A percentile compares a stretch with the other conserved stretches of the same genome.
These are phyloP conservation scores for Pythium chondricola DNA, from an alignment of 352 stramenopile species.

Conservation along the genomic window DNA sequence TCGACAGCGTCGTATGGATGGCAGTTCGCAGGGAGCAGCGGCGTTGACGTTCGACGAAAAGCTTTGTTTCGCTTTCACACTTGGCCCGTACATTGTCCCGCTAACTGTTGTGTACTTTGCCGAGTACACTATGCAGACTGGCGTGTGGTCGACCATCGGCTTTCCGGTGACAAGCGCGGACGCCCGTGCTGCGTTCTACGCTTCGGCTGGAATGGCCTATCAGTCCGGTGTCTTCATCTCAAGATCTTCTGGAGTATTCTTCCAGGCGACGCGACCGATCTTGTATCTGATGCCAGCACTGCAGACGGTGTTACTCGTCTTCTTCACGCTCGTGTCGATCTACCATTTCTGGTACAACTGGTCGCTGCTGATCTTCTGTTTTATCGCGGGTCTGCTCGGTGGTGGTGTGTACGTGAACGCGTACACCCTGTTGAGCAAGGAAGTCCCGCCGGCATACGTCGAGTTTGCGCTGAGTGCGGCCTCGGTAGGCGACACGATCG, in stretches of 20 bases:
- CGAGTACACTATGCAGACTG: conserved; percentile 92
- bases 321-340: conserved; percentile 83
- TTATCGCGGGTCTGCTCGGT: conserved; percentile 85
- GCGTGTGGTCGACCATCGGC: conserved; percentile 91
- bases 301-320: conserved; percentile 78
- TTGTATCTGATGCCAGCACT: conserved; percentile 88
- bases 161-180: conserved; percentile 79
- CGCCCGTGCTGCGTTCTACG: conserved; percentile 85
- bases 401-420: conserved; percentile 90
- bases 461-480: conserved; percentile 87
- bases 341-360: conserved; percentile 87
- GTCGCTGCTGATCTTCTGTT: conserved; percentile 71
- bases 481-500: conserved; percentile 87
- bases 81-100: conserved; percentile 89
- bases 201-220: conserved; percentile 87
- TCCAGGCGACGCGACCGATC: conserved; percentile 54
- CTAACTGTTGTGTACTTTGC: conserved; percentile 90
- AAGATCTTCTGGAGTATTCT: conserved; percentile 83
- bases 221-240: conserved; percentile 92
- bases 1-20: background rate
- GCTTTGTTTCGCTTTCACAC: conserved; percentile 63
- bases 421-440: conserved; percentile 84
- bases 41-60: conserved; percentile 54
- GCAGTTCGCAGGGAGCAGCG: background rate
- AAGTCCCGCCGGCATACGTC: conserved; percentile 56